Percentiles rank a stretch among this genome's conserved stretches.
Conservation (phyloP, 139 green algal genomes). For the Tetradesmus lagerheimii region DNA sequence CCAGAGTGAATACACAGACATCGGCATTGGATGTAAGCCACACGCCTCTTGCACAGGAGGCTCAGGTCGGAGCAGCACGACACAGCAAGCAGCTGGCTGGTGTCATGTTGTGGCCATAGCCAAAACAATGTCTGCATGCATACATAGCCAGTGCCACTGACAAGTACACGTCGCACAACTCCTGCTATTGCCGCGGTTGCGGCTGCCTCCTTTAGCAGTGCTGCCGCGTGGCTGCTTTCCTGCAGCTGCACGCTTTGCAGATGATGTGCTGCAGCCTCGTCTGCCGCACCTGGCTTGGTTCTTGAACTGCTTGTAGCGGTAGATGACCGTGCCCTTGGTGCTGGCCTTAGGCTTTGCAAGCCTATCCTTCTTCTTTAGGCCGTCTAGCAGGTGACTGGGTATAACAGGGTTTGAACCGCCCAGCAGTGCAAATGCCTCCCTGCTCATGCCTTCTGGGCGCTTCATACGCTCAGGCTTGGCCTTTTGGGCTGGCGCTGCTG, state of each 20-base stretch:
- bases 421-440: slow-evolving; percentile 93
- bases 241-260: not conserved
- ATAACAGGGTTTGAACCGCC: slow-evolving; percentile 87
- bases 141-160: too few species aligned
- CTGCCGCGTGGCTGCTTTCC: not conserved
- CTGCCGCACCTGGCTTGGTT: slow-evolving; percentile 72
- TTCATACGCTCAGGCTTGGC: slow-evolving; percentile 79
- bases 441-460: slow-evolving; percentile 84
- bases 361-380: slow-evolving; percentile 63
- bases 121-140: too few species aligned
- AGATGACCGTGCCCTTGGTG: slow-evolving; percentile 64
- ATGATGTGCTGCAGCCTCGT: not conserved
- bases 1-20: too few species aligned
- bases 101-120: too few species aligned
- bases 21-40: too few species aligned
- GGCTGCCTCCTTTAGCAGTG: too few species aligned
- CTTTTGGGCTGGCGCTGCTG: slow-evolving; percentile 43
- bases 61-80: too few species aligned
- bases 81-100: too few species aligned
- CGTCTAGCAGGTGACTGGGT: slow-evolving; percentile 73
- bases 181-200: too few species aligned
- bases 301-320: slow-evolving; percentile 76
- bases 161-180: too few species aligned
- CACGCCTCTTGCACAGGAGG: too few species aligned
- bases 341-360: slow-evolving; percentile 71